Evolutionary conservation across 2,329 filamentous ascomycete genomes (phyloP).

Genomic region (Pyrenochaeta sp.): DNA sequence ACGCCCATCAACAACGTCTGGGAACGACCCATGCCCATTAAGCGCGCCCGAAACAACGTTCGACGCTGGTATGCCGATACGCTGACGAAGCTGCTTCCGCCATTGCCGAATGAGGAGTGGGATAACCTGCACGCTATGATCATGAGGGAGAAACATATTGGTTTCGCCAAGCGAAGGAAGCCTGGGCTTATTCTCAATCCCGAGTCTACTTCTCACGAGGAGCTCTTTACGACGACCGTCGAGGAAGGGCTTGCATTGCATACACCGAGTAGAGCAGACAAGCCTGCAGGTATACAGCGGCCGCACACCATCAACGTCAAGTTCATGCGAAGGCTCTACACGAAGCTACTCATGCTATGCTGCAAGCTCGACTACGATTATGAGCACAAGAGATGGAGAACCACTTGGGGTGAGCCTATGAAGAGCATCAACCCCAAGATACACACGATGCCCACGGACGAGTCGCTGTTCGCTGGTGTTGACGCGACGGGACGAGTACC

Average conservation of each 20-base stretch:
- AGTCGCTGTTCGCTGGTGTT: conserved; percentile 41
- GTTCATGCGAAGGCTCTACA: conserved; percentile 58
- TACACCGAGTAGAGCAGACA: conserved; percentile 38
- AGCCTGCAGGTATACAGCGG: conserved; percentile 27
- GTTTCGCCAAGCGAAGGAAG: conserved; percentile 32
- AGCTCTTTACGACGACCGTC: conserved; percentile 15
- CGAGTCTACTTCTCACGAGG: conserved; percentile 1
- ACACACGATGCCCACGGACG: conserved; percentile 29
- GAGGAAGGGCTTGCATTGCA: conserved; percentile 30
- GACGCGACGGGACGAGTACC: conserved; percentile 25
- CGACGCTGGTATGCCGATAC: conserved; percentile 55
- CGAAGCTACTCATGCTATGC: conserved; percentile 51
- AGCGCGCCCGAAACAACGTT: conserved; percentile 54
- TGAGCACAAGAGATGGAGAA: conserved; percentile 33
- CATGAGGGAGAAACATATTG: conserved; percentile 40
- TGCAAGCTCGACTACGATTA: conserved; percentile 53
- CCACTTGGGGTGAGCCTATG: conserved; percentile 33
- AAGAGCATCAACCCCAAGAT: conserved; percentile 15
- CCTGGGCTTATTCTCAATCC: conserved; percentile 6
- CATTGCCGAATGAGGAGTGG: conserved; percentile 57
- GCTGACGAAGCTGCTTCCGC: conserved; percentile 54
- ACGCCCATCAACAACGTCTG: conserved; percentile 58
- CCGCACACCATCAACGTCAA: conserved; percentile 52
- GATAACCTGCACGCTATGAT: conserved; percentile 52
- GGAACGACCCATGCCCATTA: conserved; percentile 56